Evolutionary conservation across 2,329 filamentous ascomycete species (phyloP).

Genomic region (Trichoderma simmonsii): DNA sequence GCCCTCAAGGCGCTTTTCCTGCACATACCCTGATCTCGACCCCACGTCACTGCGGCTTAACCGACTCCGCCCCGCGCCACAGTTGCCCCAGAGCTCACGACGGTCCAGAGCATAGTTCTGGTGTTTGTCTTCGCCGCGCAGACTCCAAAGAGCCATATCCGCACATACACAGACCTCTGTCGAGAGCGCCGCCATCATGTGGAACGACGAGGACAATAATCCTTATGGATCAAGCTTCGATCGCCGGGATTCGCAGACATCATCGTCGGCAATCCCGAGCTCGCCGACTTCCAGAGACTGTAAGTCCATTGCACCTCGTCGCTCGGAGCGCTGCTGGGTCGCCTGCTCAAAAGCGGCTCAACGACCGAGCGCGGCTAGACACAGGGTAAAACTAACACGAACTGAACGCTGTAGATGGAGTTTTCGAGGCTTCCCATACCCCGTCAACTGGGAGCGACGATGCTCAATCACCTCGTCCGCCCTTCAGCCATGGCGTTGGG

Average conservation of each 20-base stretch:
- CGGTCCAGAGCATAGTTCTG: slow-evolving; percentile 19
- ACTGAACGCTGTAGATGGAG: slow-evolving; percentile 28
- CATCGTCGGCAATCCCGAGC: slow-evolving; percentile 62
- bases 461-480: slow-evolving; percentile 42
- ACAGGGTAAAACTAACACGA: neutral
- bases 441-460: slow-evolving; percentile 68
- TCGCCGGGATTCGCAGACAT: slow-evolving; percentile 74
- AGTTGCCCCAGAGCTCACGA: slow-evolving; percentile 22
- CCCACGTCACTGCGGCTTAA: slow-evolving; percentile 17
- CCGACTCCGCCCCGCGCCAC: slow-evolving; percentile 20
- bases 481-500: slow-evolving; percentile 27
- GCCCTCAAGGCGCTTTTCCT: slow-evolving; percentile 15
- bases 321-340: neutral
- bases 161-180: neutral
- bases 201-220: slow-evolving; percentile 98
- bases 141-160: neutral
- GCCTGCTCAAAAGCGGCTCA: neutral
- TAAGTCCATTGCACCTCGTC: slow-evolving; percentile 42
- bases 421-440: slow-evolving; percentile 66
- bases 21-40: slow-evolving; percentile 19
- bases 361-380: neutral
- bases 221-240: slow-evolving; percentile 91
- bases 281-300: slow-evolving; percentile 57
- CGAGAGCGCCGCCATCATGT: slow-evolving; percentile 57
- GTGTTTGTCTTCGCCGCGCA: slow-evolving; percentile 2